phyloP scores from a whole-genome alignment of 1,139 yeast genomes.

The Tardiomyces digboiensis region DNA sequence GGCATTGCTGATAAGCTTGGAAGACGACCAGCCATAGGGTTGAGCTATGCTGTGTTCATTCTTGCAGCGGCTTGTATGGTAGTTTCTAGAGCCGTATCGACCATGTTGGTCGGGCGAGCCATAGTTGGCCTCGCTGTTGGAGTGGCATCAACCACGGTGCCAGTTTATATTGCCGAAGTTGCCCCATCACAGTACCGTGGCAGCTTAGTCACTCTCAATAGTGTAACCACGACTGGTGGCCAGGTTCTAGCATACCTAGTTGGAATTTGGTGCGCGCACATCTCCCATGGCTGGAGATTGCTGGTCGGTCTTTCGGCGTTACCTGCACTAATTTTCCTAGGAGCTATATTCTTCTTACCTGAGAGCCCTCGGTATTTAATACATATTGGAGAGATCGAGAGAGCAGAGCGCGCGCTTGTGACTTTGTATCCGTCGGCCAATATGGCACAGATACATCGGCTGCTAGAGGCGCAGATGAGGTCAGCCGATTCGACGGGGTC shows the following conservation, averaged over 20 bases:
- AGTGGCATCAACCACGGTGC: constrained; percentile 34
- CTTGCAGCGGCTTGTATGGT: constrained; percentile 32
- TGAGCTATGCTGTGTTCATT: constrained; percentile 30
- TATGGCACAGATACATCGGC: not conserved
- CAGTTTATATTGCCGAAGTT: constrained; percentile 34
- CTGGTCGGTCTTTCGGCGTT: constrained; percentile 32
- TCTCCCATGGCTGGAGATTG: constrained; percentile 31
- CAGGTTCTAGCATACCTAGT: constrained; percentile 34
- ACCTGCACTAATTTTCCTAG: constrained; percentile 32
- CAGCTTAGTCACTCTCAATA: constrained; percentile 30
- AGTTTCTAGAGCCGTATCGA: constrained; percentile 18
- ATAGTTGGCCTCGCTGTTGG: constrained; percentile 37
- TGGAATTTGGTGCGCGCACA: constrained; percentile 21
- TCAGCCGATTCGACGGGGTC: not conserved
- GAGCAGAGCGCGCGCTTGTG: not conserved
- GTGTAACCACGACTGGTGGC: constrained; percentile 37
- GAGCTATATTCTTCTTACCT: constrained; percentile 36
- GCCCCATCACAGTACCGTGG: constrained; percentile 34
- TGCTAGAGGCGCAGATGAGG: not conserved
- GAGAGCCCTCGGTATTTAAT: constrained; percentile 53
- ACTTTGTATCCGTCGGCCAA: not conserved
- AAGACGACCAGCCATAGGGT: constrained; percentile 28
- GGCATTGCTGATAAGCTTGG: constrained; percentile 27
- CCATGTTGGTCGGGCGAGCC: constrained; percentile 29
- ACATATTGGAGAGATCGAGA: constrained; percentile 2